phyloP scores from a whole-genome alignment of 225 moss, liverwort and hornwort species.

The Physcomitrellopsis africana region DNA sequence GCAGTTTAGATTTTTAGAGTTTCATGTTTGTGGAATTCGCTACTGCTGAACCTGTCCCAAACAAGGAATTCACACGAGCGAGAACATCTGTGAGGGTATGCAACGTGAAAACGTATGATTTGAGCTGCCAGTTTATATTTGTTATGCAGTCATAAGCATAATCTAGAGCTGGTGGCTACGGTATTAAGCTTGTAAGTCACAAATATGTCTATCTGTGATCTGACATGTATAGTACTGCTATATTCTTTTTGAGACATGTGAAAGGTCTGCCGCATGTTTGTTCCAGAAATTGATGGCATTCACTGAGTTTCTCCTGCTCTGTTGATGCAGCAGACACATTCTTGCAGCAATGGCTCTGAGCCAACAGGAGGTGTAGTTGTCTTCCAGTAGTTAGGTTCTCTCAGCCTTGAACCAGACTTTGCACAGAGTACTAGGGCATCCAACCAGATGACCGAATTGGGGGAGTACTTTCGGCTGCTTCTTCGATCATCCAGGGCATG shows the following conservation, averaged over 20 bases:
- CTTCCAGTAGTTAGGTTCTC: neutral
- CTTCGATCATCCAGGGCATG: slow-evolving; percentile 22
- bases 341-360: neutral
- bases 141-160: too few relatives aligned
- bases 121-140: too few relatives aligned
- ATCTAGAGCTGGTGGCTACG: too few relatives aligned
- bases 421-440: slow-evolving; percentile 5
- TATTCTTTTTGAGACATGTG: slow-evolving; percentile 6
- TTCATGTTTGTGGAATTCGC: neutral
- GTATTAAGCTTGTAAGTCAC: too few relatives aligned
- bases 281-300: neutral
- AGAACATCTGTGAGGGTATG: too few relatives aligned
- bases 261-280: neutral
- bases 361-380: neutral
- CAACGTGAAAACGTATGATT: too few relatives aligned
- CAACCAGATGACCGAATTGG: slow-evolving; percentile 28
- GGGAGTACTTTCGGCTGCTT: slow-evolving; percentile 24
- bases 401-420: neutral
- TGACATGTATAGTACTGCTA: neutral
- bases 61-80: neutral
- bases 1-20: neutral
- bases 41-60: neutral
- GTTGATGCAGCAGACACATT: slow-evolving; percentile 29
- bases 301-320: slow-evolving; percentile 24
- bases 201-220: too few relatives aligned